phyloP scores from a whole-genome alignment of 495 filamentous ascomycete genomes.

The Cercophora scortea region DNA sequence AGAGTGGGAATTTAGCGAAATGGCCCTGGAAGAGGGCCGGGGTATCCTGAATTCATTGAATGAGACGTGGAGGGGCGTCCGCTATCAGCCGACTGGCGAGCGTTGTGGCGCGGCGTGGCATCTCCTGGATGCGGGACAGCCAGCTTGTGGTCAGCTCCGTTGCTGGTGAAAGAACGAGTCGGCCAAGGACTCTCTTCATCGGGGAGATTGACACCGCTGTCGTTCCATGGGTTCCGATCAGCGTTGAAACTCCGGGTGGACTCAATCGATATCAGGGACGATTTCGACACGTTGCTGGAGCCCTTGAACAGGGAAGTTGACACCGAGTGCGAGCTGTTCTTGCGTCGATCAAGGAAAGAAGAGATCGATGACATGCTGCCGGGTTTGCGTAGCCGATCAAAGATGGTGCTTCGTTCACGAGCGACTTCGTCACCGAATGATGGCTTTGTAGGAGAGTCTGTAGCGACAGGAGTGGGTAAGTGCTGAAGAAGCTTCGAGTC shows the following conservation, averaged over 20 bases:
- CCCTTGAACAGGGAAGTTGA: constrained; percentile 82
- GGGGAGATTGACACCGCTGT: constrained; percentile 85
- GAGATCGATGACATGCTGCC: constrained; percentile 88
- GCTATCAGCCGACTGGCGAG: constrained; percentile 77
- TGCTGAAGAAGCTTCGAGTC: constrained; percentile 92
- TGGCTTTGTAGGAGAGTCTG: constrained; percentile 75
- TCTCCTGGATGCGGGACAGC: constrained; percentile 63
- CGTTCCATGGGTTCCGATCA: constrained; percentile 95
- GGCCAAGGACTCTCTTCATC: constrained; percentile 70
- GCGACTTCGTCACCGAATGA: constrained; percentile 69
- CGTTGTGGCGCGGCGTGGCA: constrained; percentile 71
- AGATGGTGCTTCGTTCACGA: constrained; percentile 71
- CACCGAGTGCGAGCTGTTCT: constrained; percentile 81
- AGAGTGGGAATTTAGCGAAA: constrained; percentile 59
- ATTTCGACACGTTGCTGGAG: constrained; percentile 88
- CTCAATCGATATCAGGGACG: constrained; percentile 87
- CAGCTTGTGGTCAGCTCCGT: constrained; percentile 57
- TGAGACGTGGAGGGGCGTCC: constrained; percentile 88
- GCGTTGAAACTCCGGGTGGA: constrained; percentile 76
- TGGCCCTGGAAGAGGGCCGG: constrained; percentile 71
- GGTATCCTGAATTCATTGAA: constrained; percentile 89
- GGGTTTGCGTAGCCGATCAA: constrained; percentile 79
- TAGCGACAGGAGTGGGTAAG: constrained; percentile 66
- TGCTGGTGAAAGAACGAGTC: constrained; percentile 47
- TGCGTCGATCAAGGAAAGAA: constrained; percentile 82